A percentile compares a stretch with the other conserved stretches of the same genome.
These are phyloP conservation scores for Coemansia sp. DNA, from an alignment of 192 early-diverging fungal species.

Conservation along the genomic window DNA sequence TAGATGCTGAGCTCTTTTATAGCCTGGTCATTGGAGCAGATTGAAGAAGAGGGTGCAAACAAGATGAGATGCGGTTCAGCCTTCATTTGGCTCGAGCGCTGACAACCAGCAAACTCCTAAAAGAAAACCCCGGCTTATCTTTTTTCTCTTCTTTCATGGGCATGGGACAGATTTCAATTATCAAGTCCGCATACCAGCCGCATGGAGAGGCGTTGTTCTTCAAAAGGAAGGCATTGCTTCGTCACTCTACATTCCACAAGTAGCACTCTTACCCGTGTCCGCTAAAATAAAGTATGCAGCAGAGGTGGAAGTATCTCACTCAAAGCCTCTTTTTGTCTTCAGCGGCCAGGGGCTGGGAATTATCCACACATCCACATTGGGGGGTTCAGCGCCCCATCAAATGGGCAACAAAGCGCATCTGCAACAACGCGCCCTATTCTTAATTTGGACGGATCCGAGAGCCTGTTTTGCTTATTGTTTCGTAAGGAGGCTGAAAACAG, in stretches of 20 bases:
- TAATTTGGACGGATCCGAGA: background rate
- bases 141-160: background rate
- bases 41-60: constrained; percentile 1
- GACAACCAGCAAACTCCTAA: background rate
- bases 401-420: background rate
- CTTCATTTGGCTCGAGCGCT: background rate
- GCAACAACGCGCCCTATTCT: background rate
- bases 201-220: background rate
- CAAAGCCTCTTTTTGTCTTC: background rate
- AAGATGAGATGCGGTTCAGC: background rate
- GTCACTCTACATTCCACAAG: background rate
- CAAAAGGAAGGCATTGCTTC: background rate
- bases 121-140: background rate
- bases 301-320: background rate
- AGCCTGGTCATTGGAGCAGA: background rate
- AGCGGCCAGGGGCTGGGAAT: background rate
- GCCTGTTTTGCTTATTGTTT: background rate
- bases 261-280: background rate
- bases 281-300: background rate
- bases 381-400: background rate
- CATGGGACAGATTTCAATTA: background rate
- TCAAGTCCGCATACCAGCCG: background rate
- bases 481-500: background rate
- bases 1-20: background rate
- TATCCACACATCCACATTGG: background rate